phyloP scores from a whole-genome alignment of 179 eudicot genomes.

The Actinidia arguta region DNA sequence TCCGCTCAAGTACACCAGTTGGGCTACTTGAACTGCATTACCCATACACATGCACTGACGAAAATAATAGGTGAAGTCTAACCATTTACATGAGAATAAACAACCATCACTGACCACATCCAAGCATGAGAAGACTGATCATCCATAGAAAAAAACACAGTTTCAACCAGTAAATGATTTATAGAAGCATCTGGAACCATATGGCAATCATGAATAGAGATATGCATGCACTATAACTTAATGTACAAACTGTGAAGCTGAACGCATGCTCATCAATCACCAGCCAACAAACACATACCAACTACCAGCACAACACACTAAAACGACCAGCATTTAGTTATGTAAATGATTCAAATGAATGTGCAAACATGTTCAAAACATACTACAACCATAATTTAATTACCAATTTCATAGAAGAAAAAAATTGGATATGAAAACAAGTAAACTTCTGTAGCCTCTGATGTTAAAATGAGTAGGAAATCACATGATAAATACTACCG shows the following conservation, averaged over 20 bases:
- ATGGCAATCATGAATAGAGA: background rate
- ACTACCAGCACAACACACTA: background rate
- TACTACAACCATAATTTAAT: background rate
- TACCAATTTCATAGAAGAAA: background rate
- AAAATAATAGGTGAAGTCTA: background rate
- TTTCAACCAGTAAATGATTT: background rate
- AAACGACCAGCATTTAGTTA: background rate
- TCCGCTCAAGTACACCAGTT: background rate
- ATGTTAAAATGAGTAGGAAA: background rate
- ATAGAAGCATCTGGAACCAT: background rate
- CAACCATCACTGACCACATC: background rate
- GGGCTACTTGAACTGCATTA: conserved; percentile 7
- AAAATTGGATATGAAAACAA: conserved; percentile 4
- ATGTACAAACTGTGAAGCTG: background rate
- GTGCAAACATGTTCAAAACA: background rate
- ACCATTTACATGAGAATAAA: background rate
- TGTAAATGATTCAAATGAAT: no score
- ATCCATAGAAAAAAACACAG: background rate
- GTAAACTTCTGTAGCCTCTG: background rate
- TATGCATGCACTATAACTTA: conserved; percentile 6
- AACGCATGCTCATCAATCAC: background rate
- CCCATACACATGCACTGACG: background rate
- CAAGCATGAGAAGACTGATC: background rate
- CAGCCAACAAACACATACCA: background rate
- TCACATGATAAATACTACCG: conserved; percentile 50